A percentile compares a stretch with the other conserved stretches of the same genome.
Evolutionary conservation across 305 asterid genomes (phyloP).

Genomic region (Lippia alba): DNA sequence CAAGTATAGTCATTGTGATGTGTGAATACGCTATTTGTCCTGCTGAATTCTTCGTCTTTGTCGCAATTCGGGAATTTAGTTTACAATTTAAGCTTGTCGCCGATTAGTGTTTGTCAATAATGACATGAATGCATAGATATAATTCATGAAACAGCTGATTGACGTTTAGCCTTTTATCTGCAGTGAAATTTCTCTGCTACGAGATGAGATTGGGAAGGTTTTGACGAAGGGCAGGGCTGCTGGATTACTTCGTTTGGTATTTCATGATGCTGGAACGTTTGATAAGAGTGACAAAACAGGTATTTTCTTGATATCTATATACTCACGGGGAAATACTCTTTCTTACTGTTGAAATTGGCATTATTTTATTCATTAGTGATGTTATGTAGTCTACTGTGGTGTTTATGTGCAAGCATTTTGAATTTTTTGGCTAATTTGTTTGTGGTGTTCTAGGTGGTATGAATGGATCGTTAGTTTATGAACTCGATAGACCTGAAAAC

Average conservation of each 20-base stretch:
- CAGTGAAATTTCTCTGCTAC: conserved; percentile 54
- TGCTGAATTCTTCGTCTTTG: background rate
- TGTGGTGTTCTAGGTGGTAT: conserved; percentile 69
- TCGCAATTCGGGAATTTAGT: background rate
- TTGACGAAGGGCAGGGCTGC: conserved; percentile 81
- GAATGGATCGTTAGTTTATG: conserved; percentile 89
- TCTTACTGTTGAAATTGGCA: no score
- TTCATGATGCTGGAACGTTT: conserved; percentile 97
- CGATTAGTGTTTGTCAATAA: background rate
- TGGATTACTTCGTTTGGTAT: conserved; percentile 87
- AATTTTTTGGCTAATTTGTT: conserved; percentile 16
- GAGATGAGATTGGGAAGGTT: conserved; percentile 72
- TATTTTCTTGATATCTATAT: conserved; percentile 28
- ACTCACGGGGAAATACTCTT: no score
- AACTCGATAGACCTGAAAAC: conserved; percentile 90
- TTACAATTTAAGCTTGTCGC: background rate
- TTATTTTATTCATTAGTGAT: no score
- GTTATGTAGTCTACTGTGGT: background rate
- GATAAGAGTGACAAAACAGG: conserved; percentile 63
- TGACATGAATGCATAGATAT: background rate
- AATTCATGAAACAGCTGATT: conserved; percentile 28
- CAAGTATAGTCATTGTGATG: background rate
- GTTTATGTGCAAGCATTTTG: background rate
- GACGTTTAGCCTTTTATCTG: conserved; percentile 32
- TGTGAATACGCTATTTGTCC: background rate